These are phyloP conservation scores for Gypsophila paniculata DNA, from an alignment of 179 eudicot species.

Conservation along the genomic window DNA sequence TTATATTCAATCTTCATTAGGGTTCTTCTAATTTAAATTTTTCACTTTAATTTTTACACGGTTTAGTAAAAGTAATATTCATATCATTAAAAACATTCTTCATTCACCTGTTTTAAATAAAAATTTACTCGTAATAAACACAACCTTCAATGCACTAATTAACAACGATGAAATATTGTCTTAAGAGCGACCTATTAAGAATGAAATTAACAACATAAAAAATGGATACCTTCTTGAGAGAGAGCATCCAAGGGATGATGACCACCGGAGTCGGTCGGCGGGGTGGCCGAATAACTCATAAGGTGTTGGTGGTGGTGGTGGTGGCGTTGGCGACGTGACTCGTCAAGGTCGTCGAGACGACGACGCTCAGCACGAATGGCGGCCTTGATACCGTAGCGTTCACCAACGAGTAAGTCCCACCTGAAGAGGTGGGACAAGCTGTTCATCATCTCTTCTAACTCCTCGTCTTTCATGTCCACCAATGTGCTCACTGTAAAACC, in stretches of 20 bases:
- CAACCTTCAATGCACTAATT: too few species aligned
- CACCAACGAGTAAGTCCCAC: constrained; percentile 89
- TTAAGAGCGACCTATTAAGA: too few species aligned
- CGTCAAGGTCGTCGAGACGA: constrained; percentile 58
- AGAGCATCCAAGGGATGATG: constrained; percentile 70
- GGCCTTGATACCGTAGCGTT: constrained; percentile 80
- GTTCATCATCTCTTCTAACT: constrained; percentile 89
- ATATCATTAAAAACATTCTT: too few species aligned
- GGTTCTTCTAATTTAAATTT: too few species aligned
- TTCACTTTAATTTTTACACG: too few species aligned
- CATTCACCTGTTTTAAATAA: too few species aligned
- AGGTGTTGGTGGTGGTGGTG: constrained; percentile 35
- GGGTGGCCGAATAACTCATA: constrained; percentile 28
- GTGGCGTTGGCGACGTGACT: constrained; percentile 49
- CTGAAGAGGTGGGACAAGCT: constrained; percentile 68
- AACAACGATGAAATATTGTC: too few species aligned
- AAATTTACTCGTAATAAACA: too few species aligned
- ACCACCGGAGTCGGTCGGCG: constrained; percentile 32
- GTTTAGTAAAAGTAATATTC: too few species aligned
- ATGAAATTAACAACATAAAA: too few species aligned
- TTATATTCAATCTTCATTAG: too few species aligned
- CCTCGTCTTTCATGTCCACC: constrained; percentile 84
- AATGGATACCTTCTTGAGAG: constrained; percentile 76
- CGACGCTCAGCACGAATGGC: constrained; percentile 84
- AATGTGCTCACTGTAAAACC: constrained; percentile 92